Conservation (phyloP, 2,329 filamentous ascomycete species). For the Aspergillus calidoustus region DNA sequence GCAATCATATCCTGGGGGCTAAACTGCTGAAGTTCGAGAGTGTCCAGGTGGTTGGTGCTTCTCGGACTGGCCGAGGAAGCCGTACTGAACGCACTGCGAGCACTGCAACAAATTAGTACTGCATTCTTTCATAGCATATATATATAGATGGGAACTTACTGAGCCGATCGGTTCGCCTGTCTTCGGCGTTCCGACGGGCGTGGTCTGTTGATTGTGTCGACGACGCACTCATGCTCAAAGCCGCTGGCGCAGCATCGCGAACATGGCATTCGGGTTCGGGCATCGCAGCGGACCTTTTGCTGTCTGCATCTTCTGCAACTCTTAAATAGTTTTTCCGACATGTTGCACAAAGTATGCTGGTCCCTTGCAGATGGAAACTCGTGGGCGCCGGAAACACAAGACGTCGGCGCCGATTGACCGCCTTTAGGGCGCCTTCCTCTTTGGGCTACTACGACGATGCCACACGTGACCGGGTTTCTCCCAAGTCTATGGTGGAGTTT, state of each 20-base stretch:
- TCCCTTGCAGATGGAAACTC: constrained; percentile 3
- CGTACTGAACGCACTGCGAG: constrained; percentile 26
- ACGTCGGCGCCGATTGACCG: constrained; percentile 10
- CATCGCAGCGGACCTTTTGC: constrained; percentile 44
- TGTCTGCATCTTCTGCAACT: constrained; percentile 42
- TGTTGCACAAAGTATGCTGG: constrained; percentile 22
- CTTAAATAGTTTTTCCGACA: constrained; percentile 40
- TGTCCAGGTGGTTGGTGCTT: constrained; percentile 27
- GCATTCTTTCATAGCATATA: too few relatives aligned
- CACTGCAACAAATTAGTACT: background rate
- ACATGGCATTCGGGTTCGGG: constrained; percentile 40
- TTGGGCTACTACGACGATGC: background rate
- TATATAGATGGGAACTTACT: constrained; percentile 21
- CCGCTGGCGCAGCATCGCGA: constrained; percentile 39
- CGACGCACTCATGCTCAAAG: constrained; percentile 39
- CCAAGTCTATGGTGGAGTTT: background rate
- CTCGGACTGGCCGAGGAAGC: constrained; percentile 28
- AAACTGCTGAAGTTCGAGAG: constrained; percentile 37
- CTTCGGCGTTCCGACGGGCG: constrained; percentile 31
- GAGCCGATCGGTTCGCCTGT: constrained; percentile 27
- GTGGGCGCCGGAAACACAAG: background rate
- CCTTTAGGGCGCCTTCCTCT: background rate
- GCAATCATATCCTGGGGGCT: constrained; percentile 44
- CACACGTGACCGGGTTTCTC: background rate
- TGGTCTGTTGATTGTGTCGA: constrained; percentile 37